Evolutionary conservation across 345 rosid species (phyloP).

Genomic region (Clausena lansium): DNA sequence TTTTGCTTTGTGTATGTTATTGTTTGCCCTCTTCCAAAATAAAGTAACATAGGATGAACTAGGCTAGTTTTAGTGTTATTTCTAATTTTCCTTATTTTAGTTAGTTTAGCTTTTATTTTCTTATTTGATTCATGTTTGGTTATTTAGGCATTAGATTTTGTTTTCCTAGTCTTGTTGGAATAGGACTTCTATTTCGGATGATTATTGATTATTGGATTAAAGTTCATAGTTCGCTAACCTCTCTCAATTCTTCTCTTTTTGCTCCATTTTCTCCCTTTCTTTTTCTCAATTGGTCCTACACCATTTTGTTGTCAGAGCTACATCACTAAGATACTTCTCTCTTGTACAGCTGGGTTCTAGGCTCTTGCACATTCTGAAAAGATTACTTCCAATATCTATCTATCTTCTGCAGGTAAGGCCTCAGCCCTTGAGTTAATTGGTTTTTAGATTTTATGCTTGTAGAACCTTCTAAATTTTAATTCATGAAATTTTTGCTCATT

Average conservation of each 20-base stretch:
- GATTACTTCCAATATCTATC: conserved; percentile 88
- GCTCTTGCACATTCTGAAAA: conserved; percentile 81
- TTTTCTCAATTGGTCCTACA: background rate
- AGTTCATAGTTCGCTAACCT: background rate
- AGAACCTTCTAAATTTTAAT: conserved; percentile 8
- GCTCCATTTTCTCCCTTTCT: background rate
- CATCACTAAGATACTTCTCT: conserved; percentile 18
- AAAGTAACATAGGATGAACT: background rate
- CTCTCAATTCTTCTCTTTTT: background rate
- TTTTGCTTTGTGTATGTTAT: too few relatives aligned
- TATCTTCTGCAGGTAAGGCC: conserved; percentile 78
- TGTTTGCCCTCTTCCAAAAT: background rate
- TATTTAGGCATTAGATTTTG: background rate
- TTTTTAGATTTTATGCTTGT: background rate
- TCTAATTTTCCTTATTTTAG: background rate
- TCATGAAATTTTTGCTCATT: background rate
- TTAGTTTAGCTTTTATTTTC: background rate
- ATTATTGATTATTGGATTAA: background rate
- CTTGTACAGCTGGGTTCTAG: conserved; percentile 67
- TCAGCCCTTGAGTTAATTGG: conserved; percentile 1
- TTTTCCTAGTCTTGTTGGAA: background rate
- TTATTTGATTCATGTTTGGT: background rate
- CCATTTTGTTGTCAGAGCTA: background rate
- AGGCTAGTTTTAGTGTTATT: background rate
- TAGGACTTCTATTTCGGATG: background rate